phyloP scores from a whole-genome alignment of 441 rosid species.

The Breynia disticha region DNA sequence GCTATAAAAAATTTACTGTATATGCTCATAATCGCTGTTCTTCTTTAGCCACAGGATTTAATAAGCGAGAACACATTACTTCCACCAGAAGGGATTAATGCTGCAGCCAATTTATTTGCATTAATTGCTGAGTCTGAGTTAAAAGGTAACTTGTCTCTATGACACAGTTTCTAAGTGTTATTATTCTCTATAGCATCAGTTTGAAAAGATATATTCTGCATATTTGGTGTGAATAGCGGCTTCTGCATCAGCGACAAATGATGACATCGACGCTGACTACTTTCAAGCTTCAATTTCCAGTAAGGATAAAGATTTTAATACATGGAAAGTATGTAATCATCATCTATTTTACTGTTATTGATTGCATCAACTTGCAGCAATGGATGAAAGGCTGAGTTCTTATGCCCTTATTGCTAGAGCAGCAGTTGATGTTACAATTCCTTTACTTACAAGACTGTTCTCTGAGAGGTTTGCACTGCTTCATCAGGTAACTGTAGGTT shows the following conservation, averaged over 20 bases:
- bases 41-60: slow-evolving; percentile 56
- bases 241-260: slow-evolving; percentile 63
- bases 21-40: slow-evolving; percentile 18
- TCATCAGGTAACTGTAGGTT: slow-evolving; percentile 52
- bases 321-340: not conserved
- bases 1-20: slow-evolving; percentile 8
- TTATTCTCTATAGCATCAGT: slow-evolving; percentile 10
- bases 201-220: not conserved
- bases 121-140: slow-evolving; percentile 78
- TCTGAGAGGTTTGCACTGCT: slow-evolving; percentile 62
- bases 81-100: slow-evolving; percentile 77
- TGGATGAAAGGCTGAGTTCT: slow-evolving; percentile 93
- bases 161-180: slow-evolving; percentile 14
- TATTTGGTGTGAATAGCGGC: slow-evolving; percentile 37
- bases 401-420: slow-evolving; percentile 98
- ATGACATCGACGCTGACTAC: slow-evolving; percentile 51
- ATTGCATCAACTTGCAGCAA: slow-evolving; percentile 40
- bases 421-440: slow-evolving; percentile 71
- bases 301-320: slow-evolving; percentile 23
- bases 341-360: not conserved
- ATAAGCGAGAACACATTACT: slow-evolving; percentile 44
- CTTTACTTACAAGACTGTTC: slow-evolving; percentile 58
- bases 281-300: slow-evolving; percentile 86
- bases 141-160: slow-evolving; percentile 40
- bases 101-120: slow-evolving; percentile 72